Base-by-base conservation (phyloP, 768 basidiomycete species). In the Paxillus ammoniavirescens region DNA sequence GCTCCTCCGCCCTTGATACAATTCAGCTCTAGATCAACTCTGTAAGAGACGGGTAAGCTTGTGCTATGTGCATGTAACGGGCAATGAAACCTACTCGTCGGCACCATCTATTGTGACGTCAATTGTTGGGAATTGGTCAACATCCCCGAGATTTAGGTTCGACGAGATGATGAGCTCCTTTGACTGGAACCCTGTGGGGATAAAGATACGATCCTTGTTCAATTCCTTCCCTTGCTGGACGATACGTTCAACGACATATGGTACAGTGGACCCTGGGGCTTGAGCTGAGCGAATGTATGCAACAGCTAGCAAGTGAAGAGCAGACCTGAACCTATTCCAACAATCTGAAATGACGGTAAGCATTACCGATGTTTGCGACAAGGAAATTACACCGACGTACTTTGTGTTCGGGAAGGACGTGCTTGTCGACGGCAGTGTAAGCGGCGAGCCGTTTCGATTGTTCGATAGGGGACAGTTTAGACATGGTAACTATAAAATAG, bases 31-130 rank as follows among this genome's bases (percentile, higher is more conserved):
- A 78, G 70, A 69, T 98, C 94, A 21, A 97, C 93, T 73, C 94
- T 96, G 65, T 30, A 42, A 43, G 12, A 23, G 35, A 5, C 5
- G 38, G 31, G 23, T 26, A 1, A 28, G 28, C 42, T 45, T 14
- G 18, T 53, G 17, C 52, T 30, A 8, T 17, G 17, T 26, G 4
- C 4, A 21, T 10, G 43, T 6, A 13, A 44, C 45, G 37, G 21
- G 17, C 8, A 36, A 37, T 23, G 35, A 8, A 1, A 71, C 91
- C 59, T 60, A 95, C 92, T 98, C 96, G 58, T 98, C 96, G 3
- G 96, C 96, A 42, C 96, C 96, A 66, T 99, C 97, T 41, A 99
- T 84, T 1, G 95, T 98, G n/a, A 98, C 91, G 63, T 99, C 97
- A 50, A 98, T 87, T 2, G 77, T 75, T 4, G 89, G 86, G 71